phyloP scores from a whole-genome alignment of 192 early-diverging fungal species.

The Allomyces javanicus region DNA sequence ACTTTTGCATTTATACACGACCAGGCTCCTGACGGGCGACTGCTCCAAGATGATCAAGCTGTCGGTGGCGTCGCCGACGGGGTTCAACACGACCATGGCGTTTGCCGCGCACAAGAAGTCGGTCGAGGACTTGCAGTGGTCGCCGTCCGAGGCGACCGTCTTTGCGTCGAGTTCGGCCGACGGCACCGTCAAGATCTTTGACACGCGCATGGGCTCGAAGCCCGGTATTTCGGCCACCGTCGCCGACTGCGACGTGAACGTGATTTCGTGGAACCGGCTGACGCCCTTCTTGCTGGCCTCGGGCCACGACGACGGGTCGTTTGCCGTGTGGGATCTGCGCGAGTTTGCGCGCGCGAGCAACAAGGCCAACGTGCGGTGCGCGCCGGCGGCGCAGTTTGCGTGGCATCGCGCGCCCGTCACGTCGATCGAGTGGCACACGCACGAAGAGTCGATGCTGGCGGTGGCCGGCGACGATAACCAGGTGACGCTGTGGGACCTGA shows the following conservation, averaged over 20 bases:
- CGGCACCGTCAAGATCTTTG: conserved; percentile 87
- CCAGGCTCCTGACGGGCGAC: conserved; percentile 73
- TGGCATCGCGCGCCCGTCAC: conserved; percentile 88
- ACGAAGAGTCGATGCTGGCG: conserved; percentile 74
- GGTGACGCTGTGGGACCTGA: conserved; percentile 90
- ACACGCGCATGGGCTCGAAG: conserved; percentile 57
- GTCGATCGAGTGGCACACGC: conserved; percentile 92
- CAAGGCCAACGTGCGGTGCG: conserved; percentile 15
- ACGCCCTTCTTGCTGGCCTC: conserved; percentile 73
- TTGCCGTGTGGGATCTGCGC: conserved; percentile 91
- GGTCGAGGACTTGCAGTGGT: conserved; percentile 97
- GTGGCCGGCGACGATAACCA: conserved; percentile 90
- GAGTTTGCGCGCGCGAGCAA: conserved; percentile 23
- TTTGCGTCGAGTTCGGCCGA: conserved; percentile 87
- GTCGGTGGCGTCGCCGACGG: conserved; percentile 43
- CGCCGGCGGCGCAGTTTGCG: conserved; percentile 75
- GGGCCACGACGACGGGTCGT: conserved; percentile 78
- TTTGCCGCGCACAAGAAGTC: conserved; percentile 69
- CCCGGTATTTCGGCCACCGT: conserved; percentile 57
- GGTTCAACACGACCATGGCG: conserved; percentile 50
- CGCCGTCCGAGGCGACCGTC: conserved; percentile 64
- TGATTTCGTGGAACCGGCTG: conserved; percentile 85
- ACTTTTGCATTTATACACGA: conserved; percentile 3
- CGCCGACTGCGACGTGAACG: conserved; percentile 81
- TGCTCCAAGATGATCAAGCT: conserved; percentile 56